Percentiles rank a stretch among this genome's conserved stretches.
phyloP scores from a whole-genome alignment of 495 filamentous ascomycete genomes.

The Aspergillus sparsus region DNA sequence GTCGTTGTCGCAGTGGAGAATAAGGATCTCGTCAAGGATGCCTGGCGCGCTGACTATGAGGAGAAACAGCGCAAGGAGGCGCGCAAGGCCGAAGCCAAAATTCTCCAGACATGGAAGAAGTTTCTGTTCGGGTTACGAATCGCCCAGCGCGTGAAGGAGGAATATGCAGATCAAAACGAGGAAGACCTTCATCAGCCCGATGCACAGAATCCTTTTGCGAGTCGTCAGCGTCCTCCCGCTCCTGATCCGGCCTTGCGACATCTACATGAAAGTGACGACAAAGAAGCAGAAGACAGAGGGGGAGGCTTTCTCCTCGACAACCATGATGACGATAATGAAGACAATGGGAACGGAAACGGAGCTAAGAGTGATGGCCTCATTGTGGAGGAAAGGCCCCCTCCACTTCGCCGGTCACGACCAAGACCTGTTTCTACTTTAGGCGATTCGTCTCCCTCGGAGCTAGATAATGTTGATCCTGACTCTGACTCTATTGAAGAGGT shows the following conservation, averaged over 20 bases:
- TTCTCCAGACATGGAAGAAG: conserved; percentile 79
- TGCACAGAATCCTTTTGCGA: conserved; percentile 42
- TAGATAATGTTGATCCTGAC: background rate
- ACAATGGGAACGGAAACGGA: conserved; percentile 8
- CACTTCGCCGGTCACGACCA: background rate
- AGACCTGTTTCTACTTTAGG: background rate
- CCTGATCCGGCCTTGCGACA: no score
- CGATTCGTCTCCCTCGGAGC: background rate
- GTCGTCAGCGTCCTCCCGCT: conserved; percentile 11
- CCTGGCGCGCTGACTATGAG: conserved; percentile 77
- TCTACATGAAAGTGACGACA: conserved; percentile 12
- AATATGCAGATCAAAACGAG: conserved; percentile 66
- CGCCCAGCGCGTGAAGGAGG: conserved; percentile 71
- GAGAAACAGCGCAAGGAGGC: conserved; percentile 78
- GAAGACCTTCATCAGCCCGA: conserved; percentile 34
- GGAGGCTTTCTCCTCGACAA: conserved; percentile 21
- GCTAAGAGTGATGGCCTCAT: conserved; percentile 15
- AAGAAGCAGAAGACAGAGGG: conserved; percentile 31
- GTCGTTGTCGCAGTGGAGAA: conserved; percentile 85
- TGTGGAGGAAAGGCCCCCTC: conserved; percentile 18
- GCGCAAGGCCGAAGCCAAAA: conserved; percentile 73
- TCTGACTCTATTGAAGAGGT: conserved; percentile 3
- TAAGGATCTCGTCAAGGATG: conserved; percentile 71
- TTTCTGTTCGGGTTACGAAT: conserved; percentile 84
- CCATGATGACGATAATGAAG: conserved; percentile 20